phyloP scores from a whole-genome alignment of 2,329 filamentous ascomycete genomes.

The Aureobasidium zeae region DNA sequence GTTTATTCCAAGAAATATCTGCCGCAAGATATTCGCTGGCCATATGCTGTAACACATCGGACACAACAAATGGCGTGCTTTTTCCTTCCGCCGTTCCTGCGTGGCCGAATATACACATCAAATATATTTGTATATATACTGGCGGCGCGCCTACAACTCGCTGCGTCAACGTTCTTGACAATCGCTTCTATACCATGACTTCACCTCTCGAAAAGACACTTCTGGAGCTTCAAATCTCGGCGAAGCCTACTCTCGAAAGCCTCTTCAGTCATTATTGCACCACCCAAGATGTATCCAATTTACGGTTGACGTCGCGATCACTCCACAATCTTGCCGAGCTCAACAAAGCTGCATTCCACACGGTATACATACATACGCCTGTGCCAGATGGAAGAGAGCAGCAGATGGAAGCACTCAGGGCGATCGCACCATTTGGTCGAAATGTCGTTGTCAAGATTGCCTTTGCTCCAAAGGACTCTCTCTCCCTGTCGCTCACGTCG shows the following conservation, averaged over 20 bases:
- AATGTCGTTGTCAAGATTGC: constrained; percentile 3
- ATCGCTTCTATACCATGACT: neutral
- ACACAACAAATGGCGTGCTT: constrained; percentile 14
- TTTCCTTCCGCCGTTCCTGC: neutral
- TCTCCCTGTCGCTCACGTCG: neutral
- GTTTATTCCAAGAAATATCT: too few species aligned
- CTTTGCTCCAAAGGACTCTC: neutral
- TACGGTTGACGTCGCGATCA: neutral
- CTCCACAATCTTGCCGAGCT: neutral
- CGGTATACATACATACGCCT: constrained; percentile 9
- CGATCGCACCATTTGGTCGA: neutral
- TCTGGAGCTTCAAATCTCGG: neutral
- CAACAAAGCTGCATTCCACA: neutral
- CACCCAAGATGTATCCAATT: neutral
- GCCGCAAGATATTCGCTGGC: too few species aligned
- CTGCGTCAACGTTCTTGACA: neutral
- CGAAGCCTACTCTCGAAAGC: neutral
- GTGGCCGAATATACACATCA: neutral
- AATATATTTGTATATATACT: neutral
- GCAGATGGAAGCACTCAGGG: neutral
- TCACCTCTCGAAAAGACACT: constrained; percentile 6
- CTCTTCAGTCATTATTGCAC: neutral
- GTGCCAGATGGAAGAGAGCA: neutral
- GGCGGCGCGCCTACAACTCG: neutral
- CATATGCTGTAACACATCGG: neutral